Conservation (phyloP, 371 early-diverging fungal genomes). For the Actinomortierella wolfii region DNA sequence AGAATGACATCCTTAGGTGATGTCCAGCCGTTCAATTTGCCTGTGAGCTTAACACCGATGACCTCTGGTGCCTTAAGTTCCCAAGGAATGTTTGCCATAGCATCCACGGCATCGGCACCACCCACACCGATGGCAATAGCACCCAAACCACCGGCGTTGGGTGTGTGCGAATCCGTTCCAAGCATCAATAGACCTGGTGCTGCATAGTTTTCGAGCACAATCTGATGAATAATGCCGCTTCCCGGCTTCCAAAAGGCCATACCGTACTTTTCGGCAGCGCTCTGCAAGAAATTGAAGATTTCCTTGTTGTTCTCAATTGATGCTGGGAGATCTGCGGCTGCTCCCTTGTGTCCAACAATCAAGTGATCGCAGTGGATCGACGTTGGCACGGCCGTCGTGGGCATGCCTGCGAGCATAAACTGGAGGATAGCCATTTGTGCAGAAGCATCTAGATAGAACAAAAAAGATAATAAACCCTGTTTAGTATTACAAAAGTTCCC, state of each 20-base stretch:
- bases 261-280: slow-evolving; percentile 82
- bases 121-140: slow-evolving; percentile 95
- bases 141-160: slow-evolving; percentile 88
- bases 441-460: slow-evolving; percentile 62
- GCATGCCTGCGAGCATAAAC: slow-evolving; percentile 90
- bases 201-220: slow-evolving; percentile 94
- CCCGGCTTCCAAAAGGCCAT: slow-evolving; percentile 93
- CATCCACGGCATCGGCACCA: slow-evolving; percentile 96
- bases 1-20: slow-evolving; percentile 92
- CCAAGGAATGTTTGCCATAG: slow-evolving; percentile 94
- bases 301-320: slow-evolving; percentile 79
- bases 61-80: slow-evolving; percentile 93
- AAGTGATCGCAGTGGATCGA: slow-evolving; percentile 95
- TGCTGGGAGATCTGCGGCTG: slow-evolving; percentile 70
- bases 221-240: slow-evolving; percentile 90
- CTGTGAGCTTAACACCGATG: slow-evolving; percentile 92
- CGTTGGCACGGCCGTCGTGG: slow-evolving; percentile 85
- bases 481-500: not conserved
- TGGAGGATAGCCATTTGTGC: slow-evolving; percentile 92
- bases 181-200: slow-evolving; percentile 90
- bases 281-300: slow-evolving; percentile 84
- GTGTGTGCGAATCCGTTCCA: slow-evolving; percentile 86
- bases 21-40: slow-evolving; percentile 87
- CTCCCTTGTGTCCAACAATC: slow-evolving; percentile 82
- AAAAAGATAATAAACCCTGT: not conserved